Evolutionary conservation across 805 yeast species (phyloP).

Genomic region (Kodamaea hsintzibuensis): DNA sequence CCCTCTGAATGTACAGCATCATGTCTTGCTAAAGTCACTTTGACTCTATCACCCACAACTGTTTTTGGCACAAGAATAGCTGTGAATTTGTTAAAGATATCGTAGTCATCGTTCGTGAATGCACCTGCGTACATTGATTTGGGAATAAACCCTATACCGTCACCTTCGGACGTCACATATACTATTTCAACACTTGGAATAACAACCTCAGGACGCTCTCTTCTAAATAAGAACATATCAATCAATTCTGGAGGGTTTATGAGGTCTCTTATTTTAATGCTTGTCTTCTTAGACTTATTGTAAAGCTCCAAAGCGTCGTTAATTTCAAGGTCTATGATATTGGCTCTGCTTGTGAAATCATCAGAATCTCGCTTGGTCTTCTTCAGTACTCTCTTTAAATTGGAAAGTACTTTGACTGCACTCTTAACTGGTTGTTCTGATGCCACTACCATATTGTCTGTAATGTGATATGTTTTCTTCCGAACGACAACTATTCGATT

Average conservation of each 20-base stretch:
- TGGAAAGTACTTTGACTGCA: constrained; percentile 4
- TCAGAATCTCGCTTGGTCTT: constrained; percentile 33
- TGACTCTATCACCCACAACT: constrained; percentile 38
- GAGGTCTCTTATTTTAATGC: constrained; percentile 16
- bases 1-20: constrained; percentile 33
- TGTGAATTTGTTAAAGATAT: constrained; percentile 19
- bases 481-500: constrained; percentile 4
- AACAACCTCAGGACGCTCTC: constrained; percentile 19
- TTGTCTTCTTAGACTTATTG: constrained; percentile 5
- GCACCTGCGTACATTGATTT: constrained; percentile 19
- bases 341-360: constrained; percentile 29
- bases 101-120: constrained; percentile 13
- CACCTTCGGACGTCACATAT: constrained; percentile 35
- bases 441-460: neutral
- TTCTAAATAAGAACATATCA: constrained; percentile 24
- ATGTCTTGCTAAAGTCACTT: constrained; percentile 30
- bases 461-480: neutral
- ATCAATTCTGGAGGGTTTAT: constrained; percentile 23
- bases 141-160: constrained; percentile 36
- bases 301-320: constrained; percentile 18
- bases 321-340: constrained; percentile 27
- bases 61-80: constrained; percentile 40
- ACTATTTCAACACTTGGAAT: constrained; percentile 20
- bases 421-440: neutral
- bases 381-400: constrained; percentile 13